Percentiles rank a stretch among this genome's conserved stretches.
Conservation (phyloP, 2,329 filamentous ascomycete genomes). For the Fusarium chuoi region DNA sequence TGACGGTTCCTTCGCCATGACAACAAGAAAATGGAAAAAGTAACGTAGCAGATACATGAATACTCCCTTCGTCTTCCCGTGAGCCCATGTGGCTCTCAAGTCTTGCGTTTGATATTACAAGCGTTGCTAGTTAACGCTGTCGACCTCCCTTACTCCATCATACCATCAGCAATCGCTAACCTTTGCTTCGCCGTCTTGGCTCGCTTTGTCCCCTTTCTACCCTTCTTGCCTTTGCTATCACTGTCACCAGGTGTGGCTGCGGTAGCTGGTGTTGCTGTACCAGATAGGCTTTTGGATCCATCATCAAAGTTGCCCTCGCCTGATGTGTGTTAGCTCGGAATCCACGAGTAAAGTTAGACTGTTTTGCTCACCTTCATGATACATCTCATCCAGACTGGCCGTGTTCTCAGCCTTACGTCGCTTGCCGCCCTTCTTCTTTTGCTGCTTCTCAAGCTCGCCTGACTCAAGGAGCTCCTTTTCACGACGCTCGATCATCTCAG, state of each 20-base stretch:
- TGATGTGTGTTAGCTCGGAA: conserved; percentile 54
- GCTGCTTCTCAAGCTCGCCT: conserved; percentile 72
- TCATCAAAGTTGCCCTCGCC: conserved; percentile 98
- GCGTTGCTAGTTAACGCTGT: conserved; percentile 7
- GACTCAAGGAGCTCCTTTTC: conserved; percentile 86
- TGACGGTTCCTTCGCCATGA: conserved; percentile 16
- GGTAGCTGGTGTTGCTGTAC: conserved; percentile 80
- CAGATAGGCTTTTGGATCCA: conserved; percentile 69
- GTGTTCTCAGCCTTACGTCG: conserved; percentile 65
- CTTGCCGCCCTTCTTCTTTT: conserved; percentile 68
- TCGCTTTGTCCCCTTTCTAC: conserved; percentile 64
- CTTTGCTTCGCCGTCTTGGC: conserved; percentile 76
- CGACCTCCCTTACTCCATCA: conserved; percentile 46
- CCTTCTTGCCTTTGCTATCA: conserved; percentile 62
- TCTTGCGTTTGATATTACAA: conserved; percentile 40
- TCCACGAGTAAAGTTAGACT: neutral
- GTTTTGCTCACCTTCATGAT: conserved; percentile 87
- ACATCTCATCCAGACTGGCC: conserved; percentile 92
- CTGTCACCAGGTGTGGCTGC: conserved; percentile 82
- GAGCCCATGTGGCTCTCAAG: conserved; percentile 19
- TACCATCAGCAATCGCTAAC: conserved; percentile 73
- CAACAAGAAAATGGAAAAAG: conserved; percentile 10
- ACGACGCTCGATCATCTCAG: conserved; percentile 90
- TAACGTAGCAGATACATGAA: conserved; percentile 21
- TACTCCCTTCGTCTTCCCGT: conserved; percentile 32